Evolutionary conservation across 805 yeast species (phyloP), one percentile per base, ranked within the genome.

Genomic region (Candida adriatica): DNA sequence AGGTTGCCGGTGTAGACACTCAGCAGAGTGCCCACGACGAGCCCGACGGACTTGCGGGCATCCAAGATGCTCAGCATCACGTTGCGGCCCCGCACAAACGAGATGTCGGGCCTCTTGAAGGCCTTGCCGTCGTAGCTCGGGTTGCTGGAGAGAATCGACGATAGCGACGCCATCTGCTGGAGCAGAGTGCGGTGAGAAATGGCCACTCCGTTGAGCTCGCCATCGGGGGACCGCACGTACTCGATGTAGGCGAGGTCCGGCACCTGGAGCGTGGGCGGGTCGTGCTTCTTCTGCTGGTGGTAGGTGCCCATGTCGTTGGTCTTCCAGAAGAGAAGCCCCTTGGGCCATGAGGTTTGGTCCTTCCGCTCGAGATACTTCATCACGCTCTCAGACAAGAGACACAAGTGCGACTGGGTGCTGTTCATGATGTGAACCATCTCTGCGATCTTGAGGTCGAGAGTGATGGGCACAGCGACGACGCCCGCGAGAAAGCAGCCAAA

Each of bases 401-500:
- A 79, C 31, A 84, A 63, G 51, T 80, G 86, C 1, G 94, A 70
- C 37, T 79, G 83, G 0, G 96, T 83, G 19, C 71, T 64, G 26
- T 69, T 70, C 56, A 88, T 73, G 20, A 88, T 80, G 38, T 75
- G 77, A 10, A 74, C 66, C 38, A 87, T 75, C 41, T 87, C 95
- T 25, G 64, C 63, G 17, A 78, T 59, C 19, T 80, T 79, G 17
- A 75, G 69, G 33, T 77, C 82, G 37, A 86, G 78, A 33, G 83
- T 83, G 25, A 92, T 75, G 0, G 98, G 98, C 5, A 92, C 90
- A 0, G 97, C 97, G 3, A 92, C 88, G 27, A 86, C 81, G 2
- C 95, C 95, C 1, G 96, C 94, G 35, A 90, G 62, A 43, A 90
- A 84, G 51, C 96, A 88, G 6, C 96, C 98, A 53, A 86, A 71